Conservation (phyloP, 2,329 filamentous ascomycete genomes). For the Aspergillus caelatus region DNA sequence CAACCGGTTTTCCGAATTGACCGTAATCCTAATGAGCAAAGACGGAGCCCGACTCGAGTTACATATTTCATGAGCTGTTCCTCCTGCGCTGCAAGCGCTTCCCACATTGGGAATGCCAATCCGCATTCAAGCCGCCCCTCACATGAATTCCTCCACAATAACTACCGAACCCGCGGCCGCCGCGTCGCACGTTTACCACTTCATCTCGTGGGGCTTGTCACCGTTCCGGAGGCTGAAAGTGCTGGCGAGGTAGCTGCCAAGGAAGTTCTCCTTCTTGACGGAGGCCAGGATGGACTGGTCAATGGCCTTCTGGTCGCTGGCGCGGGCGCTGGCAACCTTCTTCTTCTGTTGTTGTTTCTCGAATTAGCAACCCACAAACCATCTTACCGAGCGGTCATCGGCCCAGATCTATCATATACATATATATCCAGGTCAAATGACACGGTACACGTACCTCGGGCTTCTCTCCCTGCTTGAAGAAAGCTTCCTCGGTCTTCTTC, state of each 20-base stretch:
- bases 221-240: conserved; percentile 99
- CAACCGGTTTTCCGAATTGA: conserved; percentile 38
- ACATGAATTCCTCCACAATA: conserved; percentile 41
- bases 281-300: conserved; percentile 93
- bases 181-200: conserved; percentile 72
- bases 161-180: conserved; percentile 46
- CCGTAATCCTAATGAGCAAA: conserved; percentile 39
- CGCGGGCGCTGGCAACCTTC: conserved; percentile 86
- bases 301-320: conserved; percentile 96
- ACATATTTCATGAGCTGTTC: conserved; percentile 45
- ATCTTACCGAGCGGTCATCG: neutral
- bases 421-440: neutral
- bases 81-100: conserved; percentile 32
- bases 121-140: conserved; percentile 41
- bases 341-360: conserved; percentile 75
- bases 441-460: conserved; percentile 71
- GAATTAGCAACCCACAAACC: conserved; percentile 9
- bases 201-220: conserved; percentile 99
- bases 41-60: conserved; percentile 43
- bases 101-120: conserved; percentile 34
- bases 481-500: conserved; percentile 98
- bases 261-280: conserved; percentile 98
- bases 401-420: neutral
- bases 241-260: conserved; percentile 89
- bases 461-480: conserved; percentile 99